Conservation (phyloP, 2,329 filamentous ascomycete species). For the Chaetomium sp. region DNA sequence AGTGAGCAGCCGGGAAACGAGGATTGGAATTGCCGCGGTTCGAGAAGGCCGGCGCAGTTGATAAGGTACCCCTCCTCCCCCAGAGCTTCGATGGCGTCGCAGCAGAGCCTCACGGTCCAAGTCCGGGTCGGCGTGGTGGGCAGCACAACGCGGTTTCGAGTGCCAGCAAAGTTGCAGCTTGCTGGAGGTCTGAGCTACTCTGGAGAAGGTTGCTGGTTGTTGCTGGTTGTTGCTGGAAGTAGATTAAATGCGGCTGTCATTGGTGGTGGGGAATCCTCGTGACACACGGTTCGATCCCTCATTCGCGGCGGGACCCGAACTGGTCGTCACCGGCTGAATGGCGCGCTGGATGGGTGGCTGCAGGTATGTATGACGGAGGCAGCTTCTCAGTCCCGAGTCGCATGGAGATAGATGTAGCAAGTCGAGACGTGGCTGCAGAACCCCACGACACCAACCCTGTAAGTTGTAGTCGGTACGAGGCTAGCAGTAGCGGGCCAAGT, state of each 20-base stretch:
- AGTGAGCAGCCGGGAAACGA: not conserved
- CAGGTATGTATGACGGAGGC: not conserved
- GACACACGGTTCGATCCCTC: slow-evolving; percentile 18
- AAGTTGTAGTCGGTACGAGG: too few species aligned
- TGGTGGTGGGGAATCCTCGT: slow-evolving; percentile 20
- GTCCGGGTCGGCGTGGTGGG: not conserved
- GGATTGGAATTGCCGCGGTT: not conserved
- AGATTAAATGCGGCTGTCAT: slow-evolving; percentile 24
- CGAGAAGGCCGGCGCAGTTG: not conserved
- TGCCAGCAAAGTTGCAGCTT: too few species aligned
- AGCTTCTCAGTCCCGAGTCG: too few species aligned
- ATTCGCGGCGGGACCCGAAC: slow-evolving; percentile 18
- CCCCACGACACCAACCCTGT: too few species aligned
- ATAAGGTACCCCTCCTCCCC: not conserved
- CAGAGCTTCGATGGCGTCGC: not conserved
- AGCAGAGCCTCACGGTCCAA: slow-evolving; percentile 3
- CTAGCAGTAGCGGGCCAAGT: too few species aligned
- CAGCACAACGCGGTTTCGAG: not conserved
- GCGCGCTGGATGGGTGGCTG: slow-evolving; percentile 14
- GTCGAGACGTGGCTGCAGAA: too few species aligned
- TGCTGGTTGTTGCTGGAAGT: slow-evolving; percentile 11
- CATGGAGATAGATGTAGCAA: too few species aligned
- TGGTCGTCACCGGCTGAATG: slow-evolving; percentile 18
- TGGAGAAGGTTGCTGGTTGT: slow-evolving; percentile 7
- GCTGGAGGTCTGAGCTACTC: not conserved